These are phyloP conservation scores for Jatropha podagrica DNA, from an alignment of 441 rosid species.

Conservation along the genomic window DNA sequence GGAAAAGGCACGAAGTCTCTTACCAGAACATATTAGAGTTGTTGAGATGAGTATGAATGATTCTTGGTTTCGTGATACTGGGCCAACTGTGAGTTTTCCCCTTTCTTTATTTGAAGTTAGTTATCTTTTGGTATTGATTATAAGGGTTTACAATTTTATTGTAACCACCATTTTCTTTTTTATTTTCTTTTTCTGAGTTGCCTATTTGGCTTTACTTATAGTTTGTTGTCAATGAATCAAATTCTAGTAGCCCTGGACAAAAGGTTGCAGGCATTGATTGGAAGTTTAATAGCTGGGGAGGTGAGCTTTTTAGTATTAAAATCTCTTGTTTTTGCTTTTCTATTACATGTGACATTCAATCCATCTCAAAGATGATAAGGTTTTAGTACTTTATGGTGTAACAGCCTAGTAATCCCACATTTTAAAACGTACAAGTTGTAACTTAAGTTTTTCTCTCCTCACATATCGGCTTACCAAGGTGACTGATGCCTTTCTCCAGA, in stretches of 20 bases:
- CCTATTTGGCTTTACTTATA: slow-evolving; percentile 22
- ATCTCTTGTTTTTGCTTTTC: neutral
- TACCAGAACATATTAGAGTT: slow-evolving; percentile 74
- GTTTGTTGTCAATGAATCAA: slow-evolving; percentile 56
- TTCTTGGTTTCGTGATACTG: slow-evolving; percentile 94
- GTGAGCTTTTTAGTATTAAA: slow-evolving; percentile 32
- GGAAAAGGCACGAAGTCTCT: slow-evolving; percentile 71
- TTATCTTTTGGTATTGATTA: neutral
- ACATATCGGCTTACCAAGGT: neutral
- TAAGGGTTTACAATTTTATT: neutral
- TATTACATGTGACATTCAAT: neutral
- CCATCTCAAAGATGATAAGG: slow-evolving; percentile 1
- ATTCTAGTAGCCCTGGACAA: slow-evolving; percentile 29
- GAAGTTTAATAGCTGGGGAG: slow-evolving; percentile 93
- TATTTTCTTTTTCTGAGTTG: neutral
- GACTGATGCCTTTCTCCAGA: neutral
- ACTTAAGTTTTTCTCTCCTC: slow-evolving; percentile 7
- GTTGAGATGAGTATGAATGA: slow-evolving; percentile 93
- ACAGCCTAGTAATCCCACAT: neutral
- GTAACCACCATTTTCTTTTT: neutral
- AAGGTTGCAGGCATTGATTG: slow-evolving; percentile 85
- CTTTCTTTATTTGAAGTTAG: slow-evolving; percentile 3
- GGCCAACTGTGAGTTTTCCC: slow-evolving; percentile 72
- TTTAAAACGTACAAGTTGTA: neutral
- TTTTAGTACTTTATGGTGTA: slow-evolving; percentile 7